Percentiles rank a stretch among this genome's conserved stretches.
Conservation (phyloP, 805 yeast genomes). For the Scheffersomyces spartinae region DNA sequence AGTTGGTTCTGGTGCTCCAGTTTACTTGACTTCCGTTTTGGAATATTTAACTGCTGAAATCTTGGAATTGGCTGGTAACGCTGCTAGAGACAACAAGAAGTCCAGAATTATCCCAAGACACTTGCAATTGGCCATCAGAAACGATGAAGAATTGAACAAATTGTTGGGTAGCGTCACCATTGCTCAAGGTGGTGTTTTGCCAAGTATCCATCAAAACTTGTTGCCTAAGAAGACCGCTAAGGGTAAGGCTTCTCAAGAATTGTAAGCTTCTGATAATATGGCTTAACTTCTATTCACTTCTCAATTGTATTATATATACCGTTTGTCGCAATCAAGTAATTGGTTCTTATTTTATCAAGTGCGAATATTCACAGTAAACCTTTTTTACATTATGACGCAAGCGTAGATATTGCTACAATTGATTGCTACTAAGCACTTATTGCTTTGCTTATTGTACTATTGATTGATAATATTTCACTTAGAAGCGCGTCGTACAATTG, state of each 20-base stretch:
- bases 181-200: conserved; percentile 43
- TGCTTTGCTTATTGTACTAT: too few species aligned
- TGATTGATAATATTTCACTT: too few species aligned
- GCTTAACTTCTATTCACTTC: too few species aligned
- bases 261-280: too few species aligned
- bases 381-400: too few species aligned
- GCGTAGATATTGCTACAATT: too few species aligned
- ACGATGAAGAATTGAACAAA: conserved; percentile 40
- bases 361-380: too few species aligned
- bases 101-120: conserved; percentile 42
- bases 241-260: conserved; percentile 48
- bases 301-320: too few species aligned
- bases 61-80: conserved; percentile 41
- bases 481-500: too few species aligned
- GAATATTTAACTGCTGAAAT: conserved; percentile 41
- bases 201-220: conserved; percentile 38
- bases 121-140: conserved; percentile 41
- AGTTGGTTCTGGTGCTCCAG: conserved; percentile 44
- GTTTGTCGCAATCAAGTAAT: too few species aligned
- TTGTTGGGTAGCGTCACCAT: conserved; percentile 40
- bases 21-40: conserved; percentile 37
- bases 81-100: conserved; percentile 41
- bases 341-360: too few species aligned
- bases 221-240: conserved; percentile 46
- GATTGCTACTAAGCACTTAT: too few species aligned